Evolutionary conservation across 2,329 filamentous ascomycete genomes (phyloP), one percentile per base, ranked within the genome.

Genomic region (Huntiella omanensis): DNA sequence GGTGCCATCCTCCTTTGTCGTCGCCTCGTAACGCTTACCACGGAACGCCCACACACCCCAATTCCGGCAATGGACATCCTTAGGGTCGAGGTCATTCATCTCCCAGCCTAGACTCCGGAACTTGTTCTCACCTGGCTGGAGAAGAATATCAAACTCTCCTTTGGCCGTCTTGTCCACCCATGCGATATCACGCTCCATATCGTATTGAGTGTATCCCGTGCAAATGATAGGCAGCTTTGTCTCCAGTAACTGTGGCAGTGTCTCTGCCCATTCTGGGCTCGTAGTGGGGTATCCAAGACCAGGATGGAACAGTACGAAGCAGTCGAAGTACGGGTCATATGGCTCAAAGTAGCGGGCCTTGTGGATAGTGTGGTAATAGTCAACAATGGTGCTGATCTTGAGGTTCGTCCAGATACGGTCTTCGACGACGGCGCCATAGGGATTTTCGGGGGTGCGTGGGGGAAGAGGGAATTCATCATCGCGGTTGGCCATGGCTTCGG

Each of bases 241-340:
- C 65, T 95, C 87, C 15, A 98, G 69, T 22, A 98, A 71, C 56
- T 86, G 70, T 2, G 91, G 91, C 5, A 98, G 64, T 0, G 91
- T 96, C 55, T 88, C 79, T 49, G 81, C 74, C 91, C 92, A 98
- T 61, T 98, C 91, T 56, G 93, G 83, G 45, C 83, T 83, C 57
- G 81, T 88, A 11, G 87, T 85, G 1, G 92, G 87, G 60, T 98
- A 91, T 10, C 91, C 92, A 13, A 98, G 72, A 6, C 92, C 92
- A 0, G 92, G 92, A 58, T 98, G 92, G 70, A 96, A 98, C 44
- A 95, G 73, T 56, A 98, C 78, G 58, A 98, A 94, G 62, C 83
- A 91, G 67, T 98, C 91, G 61, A 98, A 94, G 65, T 98, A 98
- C 1, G 91, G 91, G 59, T 98, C 91, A 59, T 92, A 95, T 0